A percentile compares a stretch with the other conserved stretches of the same genome.
Evolutionary conservation across 2,329 filamentous ascomycete species (phyloP).

Genomic region (Clarireedia monteithiana): DNA sequence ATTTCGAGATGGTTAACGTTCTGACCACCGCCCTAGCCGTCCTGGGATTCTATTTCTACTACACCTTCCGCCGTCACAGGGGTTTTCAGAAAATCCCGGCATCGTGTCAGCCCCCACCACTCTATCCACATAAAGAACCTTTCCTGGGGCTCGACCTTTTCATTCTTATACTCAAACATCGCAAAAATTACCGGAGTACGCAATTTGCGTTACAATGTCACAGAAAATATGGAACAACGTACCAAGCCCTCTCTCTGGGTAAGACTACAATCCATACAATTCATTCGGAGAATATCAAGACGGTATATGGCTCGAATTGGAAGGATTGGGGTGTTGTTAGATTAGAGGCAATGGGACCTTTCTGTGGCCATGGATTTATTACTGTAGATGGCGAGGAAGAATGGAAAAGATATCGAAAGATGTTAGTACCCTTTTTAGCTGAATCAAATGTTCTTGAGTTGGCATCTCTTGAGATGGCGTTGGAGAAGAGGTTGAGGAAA

Average conservation of each 20-base stretch:
- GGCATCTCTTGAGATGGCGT: background rate
- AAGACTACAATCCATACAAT: background rate
- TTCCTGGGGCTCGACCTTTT: slow-evolving; percentile 2
- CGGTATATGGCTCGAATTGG: background rate
- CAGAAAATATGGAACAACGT: background rate
- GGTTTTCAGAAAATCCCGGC: too few relatives aligned
- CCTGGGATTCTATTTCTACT: too few relatives aligned
- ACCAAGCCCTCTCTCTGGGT: background rate
- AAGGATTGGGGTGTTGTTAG: background rate
- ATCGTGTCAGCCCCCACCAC: too few relatives aligned
- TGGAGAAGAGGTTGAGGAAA: background rate
- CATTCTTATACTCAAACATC: background rate
- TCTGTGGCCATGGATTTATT: slow-evolving; percentile 3
- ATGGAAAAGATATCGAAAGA: background rate
- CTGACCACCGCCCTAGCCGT: too few relatives aligned
- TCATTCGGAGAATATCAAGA: background rate
- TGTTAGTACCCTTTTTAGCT: background rate
- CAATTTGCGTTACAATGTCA: background rate
- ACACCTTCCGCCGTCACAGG: too few relatives aligned
- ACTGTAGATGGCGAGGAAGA: slow-evolving; percentile 4
- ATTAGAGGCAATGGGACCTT: background rate
- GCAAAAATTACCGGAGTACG: background rate
- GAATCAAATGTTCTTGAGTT: background rate
- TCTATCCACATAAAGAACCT: background rate
- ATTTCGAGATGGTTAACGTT: too few relatives aligned